phyloP scores from a whole-genome alignment of 257 asterid species.

The Penstemon davidsonii region DNA sequence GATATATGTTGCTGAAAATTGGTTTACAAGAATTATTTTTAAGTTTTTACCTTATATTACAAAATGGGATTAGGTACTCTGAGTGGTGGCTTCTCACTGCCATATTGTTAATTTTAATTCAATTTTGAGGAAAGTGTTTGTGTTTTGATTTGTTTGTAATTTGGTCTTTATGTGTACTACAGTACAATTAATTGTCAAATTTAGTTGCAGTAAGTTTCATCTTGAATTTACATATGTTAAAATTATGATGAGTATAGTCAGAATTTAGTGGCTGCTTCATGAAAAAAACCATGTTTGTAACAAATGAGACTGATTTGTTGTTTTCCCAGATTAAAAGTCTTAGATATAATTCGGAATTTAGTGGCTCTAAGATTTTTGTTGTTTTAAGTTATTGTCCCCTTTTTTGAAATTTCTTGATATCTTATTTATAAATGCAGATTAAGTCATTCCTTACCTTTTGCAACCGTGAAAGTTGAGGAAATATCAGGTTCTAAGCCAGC shows the following conservation, averaged over 20 bases:
- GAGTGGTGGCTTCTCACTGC: too few species aligned
- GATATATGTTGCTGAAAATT: background rate
- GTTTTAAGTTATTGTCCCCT: background rate
- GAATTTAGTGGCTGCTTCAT: background rate
- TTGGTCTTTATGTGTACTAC: background rate
- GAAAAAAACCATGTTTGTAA: background rate
- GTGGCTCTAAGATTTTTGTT: background rate
- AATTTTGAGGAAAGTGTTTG: background rate
- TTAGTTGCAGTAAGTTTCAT: background rate
- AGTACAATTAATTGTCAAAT: background rate
- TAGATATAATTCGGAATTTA: background rate
- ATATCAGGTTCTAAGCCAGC: conserved; percentile 86
- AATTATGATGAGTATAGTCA: background rate
- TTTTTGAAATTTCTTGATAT: background rate
- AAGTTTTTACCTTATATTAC: background rate
- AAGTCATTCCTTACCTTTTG: conserved; percentile 64
- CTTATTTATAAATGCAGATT: conserved; percentile 42
- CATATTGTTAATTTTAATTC: background rate
- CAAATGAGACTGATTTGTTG: background rate
- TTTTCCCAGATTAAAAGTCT: too few species aligned
- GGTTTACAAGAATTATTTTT: background rate
- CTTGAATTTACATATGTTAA: background rate
- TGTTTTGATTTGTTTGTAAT: background rate
- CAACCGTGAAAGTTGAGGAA: conserved; percentile 69
- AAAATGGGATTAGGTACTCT: background rate